A percentile compares a stretch with the other conserved stretches of the same genome.
Evolutionary conservation across 768 basidiomycete species (phyloP).

Genomic region (Podaxis rugospora): DNA sequence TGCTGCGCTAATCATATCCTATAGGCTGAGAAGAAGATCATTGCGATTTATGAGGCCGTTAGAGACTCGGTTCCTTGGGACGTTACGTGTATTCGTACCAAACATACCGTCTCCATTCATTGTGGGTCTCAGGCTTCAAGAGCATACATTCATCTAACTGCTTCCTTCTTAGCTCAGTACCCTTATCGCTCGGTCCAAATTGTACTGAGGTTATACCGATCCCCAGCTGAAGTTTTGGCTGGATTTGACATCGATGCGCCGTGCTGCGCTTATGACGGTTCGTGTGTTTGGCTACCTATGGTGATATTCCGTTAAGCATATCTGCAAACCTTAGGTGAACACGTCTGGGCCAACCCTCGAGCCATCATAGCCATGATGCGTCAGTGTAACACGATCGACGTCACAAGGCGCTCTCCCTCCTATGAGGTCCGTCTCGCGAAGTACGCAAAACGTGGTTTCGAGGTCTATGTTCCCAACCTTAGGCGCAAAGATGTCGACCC

Average conservation of each 20-base stretch:
- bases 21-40: constrained; percentile 57
- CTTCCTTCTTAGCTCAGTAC: constrained; percentile 44
- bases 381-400: constrained; percentile 60
- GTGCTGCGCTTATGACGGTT: constrained; percentile 45
- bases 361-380: constrained; percentile 60
- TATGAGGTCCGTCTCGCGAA: constrained; percentile 62
- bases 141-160: neutral
- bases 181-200: constrained; percentile 67
- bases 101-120: constrained; percentile 62
- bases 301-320: neutral
- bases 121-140: constrained; percentile 26
- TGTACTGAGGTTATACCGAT: constrained; percentile 57
- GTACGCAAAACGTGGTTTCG: constrained; percentile 50
- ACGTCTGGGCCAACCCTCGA: constrained; percentile 58
- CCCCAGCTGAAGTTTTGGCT: constrained; percentile 61
- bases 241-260: constrained; percentile 68
- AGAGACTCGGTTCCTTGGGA: constrained; percentile 67
- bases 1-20: neutral
- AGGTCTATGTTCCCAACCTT: constrained; percentile 52
- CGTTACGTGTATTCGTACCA: constrained; percentile 61
- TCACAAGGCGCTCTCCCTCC: constrained; percentile 60
- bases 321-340: constrained; percentile 26
- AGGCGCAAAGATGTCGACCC: constrained; percentile 51
- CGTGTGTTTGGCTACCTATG: neutral
- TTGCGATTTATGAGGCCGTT: constrained; percentile 56